phyloP scores from a whole-genome alignment of 306 rosid genomes.

The Vigna unguiculata region DNA sequence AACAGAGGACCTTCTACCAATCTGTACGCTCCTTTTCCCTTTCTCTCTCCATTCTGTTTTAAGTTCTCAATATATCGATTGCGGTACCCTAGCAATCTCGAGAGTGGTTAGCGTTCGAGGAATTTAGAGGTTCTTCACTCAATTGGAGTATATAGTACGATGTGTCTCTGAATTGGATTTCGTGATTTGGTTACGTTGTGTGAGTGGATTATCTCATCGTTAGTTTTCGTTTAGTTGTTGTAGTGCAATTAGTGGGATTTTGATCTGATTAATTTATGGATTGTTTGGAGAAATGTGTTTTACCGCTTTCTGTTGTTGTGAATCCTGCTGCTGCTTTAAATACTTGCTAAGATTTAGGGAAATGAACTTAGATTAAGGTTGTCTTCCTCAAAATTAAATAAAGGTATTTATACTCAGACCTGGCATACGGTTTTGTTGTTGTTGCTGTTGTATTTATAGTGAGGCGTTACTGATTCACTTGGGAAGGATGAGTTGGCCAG shows the following conservation, averaged over 20 bases:
- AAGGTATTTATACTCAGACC: not conserved
- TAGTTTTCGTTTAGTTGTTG: slow-evolving; percentile 1
- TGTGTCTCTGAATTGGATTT: not conserved
- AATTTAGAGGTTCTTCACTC: not conserved
- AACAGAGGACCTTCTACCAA: slow-evolving; percentile 83
- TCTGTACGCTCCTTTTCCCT: slow-evolving; percentile 52
- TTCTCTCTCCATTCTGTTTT: not conserved
- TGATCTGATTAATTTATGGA: slow-evolving; percentile 11
- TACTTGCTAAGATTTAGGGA: not conserved
- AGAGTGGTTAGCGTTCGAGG: slow-evolving; percentile 42
- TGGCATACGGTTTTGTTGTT: not conserved
- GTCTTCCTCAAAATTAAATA: not conserved
- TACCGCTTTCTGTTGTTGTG: slow-evolving; percentile 4
- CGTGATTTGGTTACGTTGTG: not conserved
- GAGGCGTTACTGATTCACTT: slow-evolving; percentile 5
- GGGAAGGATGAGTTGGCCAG: slow-evolving; percentile 6
- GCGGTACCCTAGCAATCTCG: not conserved
- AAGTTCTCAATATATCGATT: not conserved
- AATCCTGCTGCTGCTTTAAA: not conserved
- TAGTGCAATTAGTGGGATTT: slow-evolving; percentile 7
- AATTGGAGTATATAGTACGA: slow-evolving; percentile 5
- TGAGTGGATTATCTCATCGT: not conserved
- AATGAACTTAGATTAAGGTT: not conserved
- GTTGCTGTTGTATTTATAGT: too few relatives aligned
- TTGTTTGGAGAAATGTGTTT: slow-evolving; percentile 22